phyloP scores from a whole-genome alignment of 2,329 filamentous ascomycete species.

The Clonostachys rosea region DNA sequence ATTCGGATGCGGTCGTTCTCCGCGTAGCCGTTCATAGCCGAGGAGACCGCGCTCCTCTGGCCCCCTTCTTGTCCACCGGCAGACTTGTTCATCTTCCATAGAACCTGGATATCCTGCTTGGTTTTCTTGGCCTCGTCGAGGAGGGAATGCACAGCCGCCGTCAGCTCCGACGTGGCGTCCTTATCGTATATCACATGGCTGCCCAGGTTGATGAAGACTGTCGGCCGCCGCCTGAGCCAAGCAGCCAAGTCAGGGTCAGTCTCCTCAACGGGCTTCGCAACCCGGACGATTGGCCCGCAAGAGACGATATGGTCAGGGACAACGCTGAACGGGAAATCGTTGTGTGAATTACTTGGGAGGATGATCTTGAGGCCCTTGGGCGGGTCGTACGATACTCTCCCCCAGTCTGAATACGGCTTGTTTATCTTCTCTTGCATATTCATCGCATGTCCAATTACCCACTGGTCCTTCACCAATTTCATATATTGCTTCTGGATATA shows the following conservation, averaged over 20 bases:
- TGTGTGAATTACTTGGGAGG: too few relatives aligned
- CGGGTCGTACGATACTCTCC: too few relatives aligned
- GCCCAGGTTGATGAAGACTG: constrained; percentile 43
- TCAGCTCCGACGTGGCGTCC: constrained; percentile 29
- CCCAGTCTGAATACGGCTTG: too few relatives aligned
- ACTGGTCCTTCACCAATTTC: too few relatives aligned
- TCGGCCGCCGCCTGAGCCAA: constrained; percentile 36
- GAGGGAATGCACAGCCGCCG: constrained; percentile 18
- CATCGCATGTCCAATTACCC: too few relatives aligned
- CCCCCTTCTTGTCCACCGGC: constrained; percentile 5
- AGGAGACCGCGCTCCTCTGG: constrained; percentile 6
- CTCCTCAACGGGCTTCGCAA: constrained; percentile 19
- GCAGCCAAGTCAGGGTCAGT: constrained; percentile 29
- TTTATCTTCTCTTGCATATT: too few relatives aligned
- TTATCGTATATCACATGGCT: constrained; percentile 23
- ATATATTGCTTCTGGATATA: too few relatives aligned
- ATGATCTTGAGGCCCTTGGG: too few relatives aligned
- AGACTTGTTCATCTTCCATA: constrained; percentile 22
- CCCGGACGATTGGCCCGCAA: constrained; percentile 40
- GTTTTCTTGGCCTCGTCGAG: neutral
- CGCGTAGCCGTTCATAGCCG: constrained; percentile 15
- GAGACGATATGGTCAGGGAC: constrained; percentile 9
- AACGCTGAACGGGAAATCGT: constrained; percentile 8
- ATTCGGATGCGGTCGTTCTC: constrained; percentile 24
- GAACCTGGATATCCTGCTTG: constrained; percentile 11